Base-by-base conservation (phyloP, 768 basidiomycete species). In the Hemileccinum rubropunctum region DNA sequence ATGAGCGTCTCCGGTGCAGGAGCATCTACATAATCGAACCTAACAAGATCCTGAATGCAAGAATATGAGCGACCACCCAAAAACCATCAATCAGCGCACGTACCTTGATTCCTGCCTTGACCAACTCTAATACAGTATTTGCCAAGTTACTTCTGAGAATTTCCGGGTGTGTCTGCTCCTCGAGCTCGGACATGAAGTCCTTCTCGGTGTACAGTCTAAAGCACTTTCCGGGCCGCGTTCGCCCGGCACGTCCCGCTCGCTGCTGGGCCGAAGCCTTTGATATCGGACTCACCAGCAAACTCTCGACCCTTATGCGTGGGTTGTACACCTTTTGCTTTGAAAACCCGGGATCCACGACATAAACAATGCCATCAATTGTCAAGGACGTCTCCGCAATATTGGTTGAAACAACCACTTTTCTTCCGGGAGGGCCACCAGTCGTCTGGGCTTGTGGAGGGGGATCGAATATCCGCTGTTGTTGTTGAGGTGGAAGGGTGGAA, bases 341-440 rank as follows among this genome's bases (percentile, higher is more conserved):
- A 73, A 98, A 97, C 1, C 94, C 95, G 0, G 95, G 92, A 63
- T 98, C 95, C 40, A 98, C 94, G 50, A 98, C 95, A 60, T 98
- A 99, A n/a, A 99, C 95, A 60, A 99, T 98, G 18, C 95, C 95
- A 58, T 99, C 95, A 50, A 99, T 98, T 3, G 95, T 99, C 37
- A 98, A 72, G 2, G 93, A 95, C 2, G 95, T 98, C 70, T 99
- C 95, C 3, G 97, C 97, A 50, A 98, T 93, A 65, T 98, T 99
- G 26, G 95, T 99, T 9, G 94, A 91, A 1, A 99, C 76, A 28
- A 99, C 89, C 38, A 98, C 81, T 67, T 99, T 99, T 51, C 95
- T 82, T 0, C 95, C 95, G 0, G 88, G 85, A 0, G 92, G 86
- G 1, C 92, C 87, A 43, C 75, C 83, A 0, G 79, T 66, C 0